A percentile compares a stretch with the other conserved stretches of the same genome.
These are phyloP conservation scores for Syzygium grande DNA, from an alignment of 345 rosid species.

Conservation along the genomic window DNA sequence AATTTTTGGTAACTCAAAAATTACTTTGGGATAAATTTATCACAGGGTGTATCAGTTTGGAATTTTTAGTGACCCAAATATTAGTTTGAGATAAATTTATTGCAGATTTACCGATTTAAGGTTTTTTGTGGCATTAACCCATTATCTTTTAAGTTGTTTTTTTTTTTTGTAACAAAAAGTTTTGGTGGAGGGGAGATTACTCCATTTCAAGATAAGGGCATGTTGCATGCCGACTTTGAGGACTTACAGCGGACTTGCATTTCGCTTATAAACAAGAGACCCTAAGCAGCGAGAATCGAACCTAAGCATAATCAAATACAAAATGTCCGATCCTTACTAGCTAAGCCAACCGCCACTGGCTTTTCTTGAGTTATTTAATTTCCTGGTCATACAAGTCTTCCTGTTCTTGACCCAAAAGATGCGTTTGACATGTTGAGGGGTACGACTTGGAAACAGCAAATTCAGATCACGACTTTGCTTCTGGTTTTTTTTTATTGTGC, in stretches of 20 bases:
- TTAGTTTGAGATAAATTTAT: no score
- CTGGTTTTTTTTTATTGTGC: not conserved
- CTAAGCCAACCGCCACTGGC: not conserved
- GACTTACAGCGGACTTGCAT: not conserved
- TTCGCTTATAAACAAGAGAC: not conserved
- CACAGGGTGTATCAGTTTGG: no score
- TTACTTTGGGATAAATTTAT: no score
- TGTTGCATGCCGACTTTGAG: not conserved
- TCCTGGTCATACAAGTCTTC: not conserved
- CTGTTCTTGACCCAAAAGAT: not conserved
- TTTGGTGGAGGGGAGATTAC: not conserved
- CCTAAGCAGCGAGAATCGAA: not conserved
- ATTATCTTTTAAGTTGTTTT: no score
- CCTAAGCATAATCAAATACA: not conserved
- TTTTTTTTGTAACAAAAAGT: no score
- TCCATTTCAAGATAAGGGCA: not conserved
- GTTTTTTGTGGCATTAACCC: no score
- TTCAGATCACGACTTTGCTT: not conserved
- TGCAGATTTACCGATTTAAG: no score
- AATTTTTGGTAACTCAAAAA: no score
- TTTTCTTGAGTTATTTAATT: no score
- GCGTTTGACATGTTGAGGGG: not conserved
- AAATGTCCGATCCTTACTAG: not conserved
- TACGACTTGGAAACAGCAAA: not conserved
- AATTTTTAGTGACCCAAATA: no score